Evolutionary conservation across 2,329 filamentous ascomycete genomes (phyloP), one percentile per base, ranked within the genome.

Genomic region (Byssoonygena ceratinophila): DNA sequence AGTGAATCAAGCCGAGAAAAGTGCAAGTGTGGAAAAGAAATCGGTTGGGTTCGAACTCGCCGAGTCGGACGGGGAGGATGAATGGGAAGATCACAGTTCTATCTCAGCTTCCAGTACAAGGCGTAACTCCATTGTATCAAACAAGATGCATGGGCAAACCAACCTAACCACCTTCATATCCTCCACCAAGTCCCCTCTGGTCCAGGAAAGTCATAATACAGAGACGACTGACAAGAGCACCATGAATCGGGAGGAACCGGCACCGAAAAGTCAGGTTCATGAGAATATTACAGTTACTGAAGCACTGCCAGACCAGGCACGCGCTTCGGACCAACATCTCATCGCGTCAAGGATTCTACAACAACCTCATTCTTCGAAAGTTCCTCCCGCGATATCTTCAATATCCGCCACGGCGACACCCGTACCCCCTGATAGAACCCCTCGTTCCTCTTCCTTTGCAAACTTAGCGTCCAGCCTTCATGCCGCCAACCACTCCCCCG

Each of bases 331-430:
- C 29, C 37, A 54, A 25, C 45, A 46, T 25, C 29, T 45, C 18
- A 29, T 53, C 29, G 34, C 44, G 12, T 34, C 32, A 45, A 68
- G 68, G 29, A 58, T 71, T 12, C 55, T 71, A 16, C 66, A 60
- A 36, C 67, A 67, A 34, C 67, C 68, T 5, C 68, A 67, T 57
- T 66, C 69, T 14, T 68, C 68, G 36, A 71, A 68, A 59, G 71
- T 69, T 8, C 71, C 71, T 4, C 72, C 72, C n/a, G 66, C 72
- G 34, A 72, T 74, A 67, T 73, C 72, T 29, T 73, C 72, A 4
- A 66, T 74, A 20, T 74, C 70, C n/a, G 72, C 70, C 12, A 68
- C 68, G 45, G 71, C 67, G 3, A 69, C 67, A 39, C 68, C 70
- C 4, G 59, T 63, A 34, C 59, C 62, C 27, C 56, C 66, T 39